Percentiles rank a stretch among this genome's conserved stretches.
Evolutionary conservation across 1,139 yeast species (phyloP).

Genomic region (Suhomyces guaymorum): DNA sequence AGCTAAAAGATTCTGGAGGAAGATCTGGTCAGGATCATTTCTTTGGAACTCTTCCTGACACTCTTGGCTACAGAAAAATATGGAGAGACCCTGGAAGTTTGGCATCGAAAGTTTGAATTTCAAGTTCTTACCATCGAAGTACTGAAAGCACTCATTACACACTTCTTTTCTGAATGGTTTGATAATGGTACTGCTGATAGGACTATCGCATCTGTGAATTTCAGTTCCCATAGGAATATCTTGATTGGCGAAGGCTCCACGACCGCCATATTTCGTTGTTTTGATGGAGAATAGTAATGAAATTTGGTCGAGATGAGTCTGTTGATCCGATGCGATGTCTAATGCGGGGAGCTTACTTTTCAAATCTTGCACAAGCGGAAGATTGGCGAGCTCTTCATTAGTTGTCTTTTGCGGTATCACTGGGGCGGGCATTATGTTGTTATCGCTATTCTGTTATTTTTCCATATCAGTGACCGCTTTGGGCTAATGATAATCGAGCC

Average conservation of each 20-base stretch:
- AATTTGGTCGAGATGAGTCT: slow-evolving; percentile 11
- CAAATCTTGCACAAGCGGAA: not conserved
- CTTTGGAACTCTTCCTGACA: slow-evolving; percentile 42
- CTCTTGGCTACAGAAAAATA: slow-evolving; percentile 57
- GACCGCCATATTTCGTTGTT: slow-evolving; percentile 56
- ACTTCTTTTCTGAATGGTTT: slow-evolving; percentile 66
- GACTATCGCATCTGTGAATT: slow-evolving; percentile 41
- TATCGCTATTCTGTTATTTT: not conserved
- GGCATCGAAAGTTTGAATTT: slow-evolving; percentile 30
- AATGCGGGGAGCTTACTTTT: not conserved
- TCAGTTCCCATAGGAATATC: slow-evolving; percentile 43
- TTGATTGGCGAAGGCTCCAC: slow-evolving; percentile 59
- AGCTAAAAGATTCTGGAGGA: slow-evolving; percentile 24
- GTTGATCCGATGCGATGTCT: not conserved
- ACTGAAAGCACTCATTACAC: slow-evolving; percentile 56
- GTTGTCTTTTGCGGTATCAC: slow-evolving; percentile 4
- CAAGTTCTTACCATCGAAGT: slow-evolving; percentile 50
- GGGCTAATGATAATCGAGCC: not conserved
- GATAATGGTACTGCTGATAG: slow-evolving; percentile 50
- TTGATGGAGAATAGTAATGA: slow-evolving; percentile 39
- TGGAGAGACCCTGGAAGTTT: slow-evolving; percentile 11
- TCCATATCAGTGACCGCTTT: slow-evolving; percentile 1
- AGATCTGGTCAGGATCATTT: slow-evolving; percentile 25
- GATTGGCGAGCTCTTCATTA: not conserved
- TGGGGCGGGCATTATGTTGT: slow-evolving; percentile 2